Conservation (phyloP, 2,329 filamentous ascomycete genomes). For the Phaeosphaeriaceae sp. region DNA sequence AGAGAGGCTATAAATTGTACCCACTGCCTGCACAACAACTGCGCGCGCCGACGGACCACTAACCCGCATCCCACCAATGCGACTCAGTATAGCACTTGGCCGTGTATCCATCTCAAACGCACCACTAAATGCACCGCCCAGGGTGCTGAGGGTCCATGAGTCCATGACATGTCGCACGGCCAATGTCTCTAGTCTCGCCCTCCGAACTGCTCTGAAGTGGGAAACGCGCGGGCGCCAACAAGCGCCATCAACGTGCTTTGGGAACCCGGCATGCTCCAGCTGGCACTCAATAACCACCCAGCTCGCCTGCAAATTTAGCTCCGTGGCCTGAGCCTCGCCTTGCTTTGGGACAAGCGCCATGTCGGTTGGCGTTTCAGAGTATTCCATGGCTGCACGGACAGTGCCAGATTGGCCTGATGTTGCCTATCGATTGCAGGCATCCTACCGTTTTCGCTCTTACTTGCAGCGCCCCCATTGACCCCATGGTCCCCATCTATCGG, state of each 20-base stretch:
- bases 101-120: conserved; percentile 25
- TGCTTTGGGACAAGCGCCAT: conserved; percentile 2
- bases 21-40: too few relatives aligned
- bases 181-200: conserved; percentile 2
- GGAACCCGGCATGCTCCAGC: conserved; percentile 1
- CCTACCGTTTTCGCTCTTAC: conserved; percentile 13
- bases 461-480: conserved; percentile 6
- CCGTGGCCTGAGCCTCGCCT: background rate
- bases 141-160: too few relatives aligned
- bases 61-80: conserved; percentile 9
- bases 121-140: conserved; percentile 19
- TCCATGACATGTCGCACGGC: conserved; percentile 8
- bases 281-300: too few relatives aligned
- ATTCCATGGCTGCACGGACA: background rate
- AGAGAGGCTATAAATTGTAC: too few relatives aligned
- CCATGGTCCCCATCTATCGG: conserved; percentile 1
- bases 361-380: conserved; percentile 18
- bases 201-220: conserved; percentile 2
- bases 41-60: background rate
- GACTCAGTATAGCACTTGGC: conserved; percentile 10
- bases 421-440: conserved; percentile 19
- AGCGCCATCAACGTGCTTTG: background rate
- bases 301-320: conserved; percentile 4
- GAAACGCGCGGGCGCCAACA: conserved; percentile 8
- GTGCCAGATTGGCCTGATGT: background rate